Evolutionary conservation across 345 rosid genomes (phyloP), one percentile per base, ranked within the genome.

Genomic region (Ailanthus altissimus): DNA sequence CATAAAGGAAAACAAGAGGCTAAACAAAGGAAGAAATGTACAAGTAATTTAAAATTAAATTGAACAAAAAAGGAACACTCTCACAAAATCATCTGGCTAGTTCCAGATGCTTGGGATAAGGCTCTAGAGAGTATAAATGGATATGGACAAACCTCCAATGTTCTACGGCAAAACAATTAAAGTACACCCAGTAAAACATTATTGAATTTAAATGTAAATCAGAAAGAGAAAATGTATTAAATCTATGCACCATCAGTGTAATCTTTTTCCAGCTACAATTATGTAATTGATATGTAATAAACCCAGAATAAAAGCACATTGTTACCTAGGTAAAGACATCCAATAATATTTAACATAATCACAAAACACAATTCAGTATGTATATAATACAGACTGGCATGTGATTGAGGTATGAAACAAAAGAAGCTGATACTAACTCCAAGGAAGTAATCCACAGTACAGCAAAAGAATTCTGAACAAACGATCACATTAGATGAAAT

Each of bases 401-500:
- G 21, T 60, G 9, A 68, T 28, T 61, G 25, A 75, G 12, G 20
- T 9, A 28, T 6, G 32, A 72, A 65, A 14, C 70, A 72, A 9
- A 5, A 9, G 26, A 49, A 64, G 20, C 65, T 51, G 36, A 59
- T 49, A 14, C 63, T n/a, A 26, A 57, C 50, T 42, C 11, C 10
- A 5, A 45, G 36, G 63, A 72, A 5, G 11, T 8, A 56, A 20
- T 16, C 69, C 21, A 23, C 32, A 20, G 64, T 72, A 53, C 16
- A 32, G 38, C 13, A 58, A 68, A 66, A 75, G 72, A 42, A 20
- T 11, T 4, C 25, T 20, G 45, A 26, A 64, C 3, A 21, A 75
- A 54, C 5, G 16, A 42, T 63, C 40, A 72, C 51, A 68, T 56
- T 50, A 71, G 72, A 70, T 47, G 50, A 53, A 46, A 76, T 36